Conservation (phyloP, 108 stramenopile genomes). For the Conticribra weissflogii region DNA sequence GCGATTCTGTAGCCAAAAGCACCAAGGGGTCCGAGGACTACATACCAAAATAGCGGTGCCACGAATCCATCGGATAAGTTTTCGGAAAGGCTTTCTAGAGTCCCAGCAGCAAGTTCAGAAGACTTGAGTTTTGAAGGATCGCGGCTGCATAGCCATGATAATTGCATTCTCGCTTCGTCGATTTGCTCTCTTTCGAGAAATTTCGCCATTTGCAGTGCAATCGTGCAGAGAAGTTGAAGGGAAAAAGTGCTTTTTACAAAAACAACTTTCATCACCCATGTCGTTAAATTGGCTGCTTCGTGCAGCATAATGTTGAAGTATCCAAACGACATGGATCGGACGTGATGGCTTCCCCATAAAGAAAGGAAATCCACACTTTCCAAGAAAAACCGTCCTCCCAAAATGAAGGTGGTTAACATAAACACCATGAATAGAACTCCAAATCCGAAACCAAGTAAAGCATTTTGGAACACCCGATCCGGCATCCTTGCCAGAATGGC, state of each 20-base stretch:
- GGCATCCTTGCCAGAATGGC: slow-evolving; percentile 5
- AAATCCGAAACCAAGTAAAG: slow-evolving; percentile 31
- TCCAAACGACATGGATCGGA: not conserved
- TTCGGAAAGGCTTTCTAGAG: slow-evolving; percentile 47
- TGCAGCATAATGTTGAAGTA: not conserved
- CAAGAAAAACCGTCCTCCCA: slow-evolving; percentile 23
- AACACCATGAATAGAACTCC: slow-evolving; percentile 26
- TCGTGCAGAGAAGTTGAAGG: slow-evolving; percentile 42
- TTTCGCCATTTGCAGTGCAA: slow-evolving; percentile 57
- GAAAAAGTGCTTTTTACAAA: slow-evolving; percentile 50
- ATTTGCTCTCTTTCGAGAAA: slow-evolving; percentile 52
- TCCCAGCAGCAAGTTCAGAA: slow-evolving; percentile 46
- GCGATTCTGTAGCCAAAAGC: slow-evolving; percentile 50
- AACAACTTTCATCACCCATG: slow-evolving; percentile 41
- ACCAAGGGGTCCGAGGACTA: slow-evolving; percentile 41
- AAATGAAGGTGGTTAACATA: slow-evolving; percentile 18
- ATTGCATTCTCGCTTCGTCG: slow-evolving; percentile 42
- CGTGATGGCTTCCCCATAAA: not conserved
- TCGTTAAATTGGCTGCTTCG: not conserved
- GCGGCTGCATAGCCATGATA: slow-evolving; percentile 59
- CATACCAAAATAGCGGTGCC: slow-evolving; percentile 56
- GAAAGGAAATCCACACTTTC: slow-evolving; percentile 3
- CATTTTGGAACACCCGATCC: slow-evolving; percentile 22
- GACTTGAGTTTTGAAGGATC: slow-evolving; percentile 47
- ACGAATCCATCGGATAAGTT: slow-evolving; percentile 56